Base-by-base conservation (phyloP, 2,329 filamentous ascomycete genomes). In the Ophiostoma populinum region DNA sequence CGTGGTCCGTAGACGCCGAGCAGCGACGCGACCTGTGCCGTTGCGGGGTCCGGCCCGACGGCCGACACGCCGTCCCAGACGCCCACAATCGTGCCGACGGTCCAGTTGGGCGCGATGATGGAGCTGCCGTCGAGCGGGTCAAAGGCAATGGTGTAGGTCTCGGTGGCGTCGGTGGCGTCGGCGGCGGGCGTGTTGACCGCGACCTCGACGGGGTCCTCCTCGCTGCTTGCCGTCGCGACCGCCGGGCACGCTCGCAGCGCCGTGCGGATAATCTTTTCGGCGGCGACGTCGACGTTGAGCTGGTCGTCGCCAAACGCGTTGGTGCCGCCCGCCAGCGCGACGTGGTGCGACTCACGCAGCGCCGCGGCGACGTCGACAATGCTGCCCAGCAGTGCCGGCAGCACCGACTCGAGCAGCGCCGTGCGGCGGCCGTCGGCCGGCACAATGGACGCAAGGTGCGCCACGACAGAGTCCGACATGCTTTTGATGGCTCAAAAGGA, bases 51-150 rank as follows among this genome's bases (percentile, higher is more conserved):
- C 34, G 57, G 55, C 3, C 46, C 42, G 2, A 71, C 52, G 0
- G 64, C 62, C 0, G 61, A 57, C 0, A 43, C 24, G 3, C 65
- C 65, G 20, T 62, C 58, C 67, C 71, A 76, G 25, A 76, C 51
- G 7, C 70, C 70, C 12, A 73, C 51, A 40, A 76, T 75, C 31
- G 68, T 62, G 16, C 67, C 67, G 7, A 71, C 67, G 1, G 63
- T 58, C 66, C 66, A 71, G 46, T 70, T 70, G 2, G 67, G 57
- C 1, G 56, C 63, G 28, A 71, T 68, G 45, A 71, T 70, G 41
- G 66, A 74, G 49, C 65, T 70, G 9, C 71, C 71, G 43, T 76
- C 71, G 0, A 76, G 59, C 0, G 71, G 71, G 43, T 76, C 71
- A 43, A 75, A 76, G 0, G 68, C 70, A 7, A 74, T 51, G 0